A percentile compares a stretch with the other conserved stretches of the same genome.
Conservation (phyloP, 257 asterid genomes). For the Capsicum chinense region DNA sequence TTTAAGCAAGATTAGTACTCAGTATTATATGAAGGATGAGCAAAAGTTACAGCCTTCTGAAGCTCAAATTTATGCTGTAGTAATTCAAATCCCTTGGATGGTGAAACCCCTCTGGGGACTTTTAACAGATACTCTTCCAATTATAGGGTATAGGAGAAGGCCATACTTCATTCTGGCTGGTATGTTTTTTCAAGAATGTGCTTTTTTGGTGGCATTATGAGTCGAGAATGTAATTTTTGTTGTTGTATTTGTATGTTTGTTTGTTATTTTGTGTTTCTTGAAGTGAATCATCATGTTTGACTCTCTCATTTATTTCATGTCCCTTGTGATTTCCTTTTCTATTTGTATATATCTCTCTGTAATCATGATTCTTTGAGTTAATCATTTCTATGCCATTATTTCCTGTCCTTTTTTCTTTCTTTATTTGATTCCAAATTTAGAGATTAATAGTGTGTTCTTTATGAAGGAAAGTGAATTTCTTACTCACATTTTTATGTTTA, state of each 20-base stretch:
- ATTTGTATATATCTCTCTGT: neutral
- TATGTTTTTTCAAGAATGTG: neutral
- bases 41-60: slow-evolving; percentile 69
- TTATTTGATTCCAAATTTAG: neutral
- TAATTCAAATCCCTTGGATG: slow-evolving; percentile 68
- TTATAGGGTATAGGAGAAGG: slow-evolving; percentile 56
- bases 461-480: too few species aligned
- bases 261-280: neutral
- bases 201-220: neutral
- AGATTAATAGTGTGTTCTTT: too few species aligned
- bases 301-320: neutral
- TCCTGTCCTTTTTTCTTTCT: neutral
- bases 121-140: slow-evolving; percentile 62
- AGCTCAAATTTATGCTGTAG: slow-evolving; percentile 60
- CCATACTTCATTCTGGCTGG: slow-evolving; percentile 67
- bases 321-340: neutral
- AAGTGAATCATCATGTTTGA: slow-evolving; percentile 30
- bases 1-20: slow-evolving; percentile 63
- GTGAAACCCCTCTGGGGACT: slow-evolving; percentile 75
- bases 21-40: slow-evolving; percentile 76
- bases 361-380: neutral
- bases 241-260: neutral
- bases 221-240: neutral
- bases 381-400: neutral
- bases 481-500: too few species aligned